Conservation (phyloP, 805 yeast species). For the Kockiozyma suomiensis region DNA sequence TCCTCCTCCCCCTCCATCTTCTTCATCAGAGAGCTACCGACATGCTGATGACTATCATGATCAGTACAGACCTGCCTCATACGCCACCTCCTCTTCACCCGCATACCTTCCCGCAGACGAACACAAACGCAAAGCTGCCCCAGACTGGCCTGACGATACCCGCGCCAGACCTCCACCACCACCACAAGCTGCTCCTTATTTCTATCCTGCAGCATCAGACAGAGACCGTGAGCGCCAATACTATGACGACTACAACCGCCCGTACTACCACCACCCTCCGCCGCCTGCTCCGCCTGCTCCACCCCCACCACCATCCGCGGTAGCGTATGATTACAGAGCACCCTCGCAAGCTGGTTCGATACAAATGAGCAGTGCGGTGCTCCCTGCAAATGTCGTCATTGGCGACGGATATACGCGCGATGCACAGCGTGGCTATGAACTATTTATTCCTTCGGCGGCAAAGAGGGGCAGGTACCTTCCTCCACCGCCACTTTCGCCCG, state of each 20-base stretch:
- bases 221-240: neutral
- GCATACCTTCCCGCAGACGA: constrained; percentile 10
- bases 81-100: neutral
- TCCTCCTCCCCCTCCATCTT: neutral
- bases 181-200: neutral
- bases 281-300: constrained; percentile 1
- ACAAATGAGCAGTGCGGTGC: constrained; percentile 8
- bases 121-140: constrained; percentile 15
- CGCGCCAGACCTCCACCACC: constrained; percentile 5
- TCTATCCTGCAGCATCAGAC: neutral
- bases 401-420: constrained; percentile 31
- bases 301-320: constrained; percentile 1
- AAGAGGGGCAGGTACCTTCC: constrained; percentile 19
- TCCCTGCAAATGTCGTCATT: constrained; percentile 10
- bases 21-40: neutral
- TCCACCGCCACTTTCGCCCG: neutral
- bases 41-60: constrained; percentile 6
- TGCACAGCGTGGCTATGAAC: constrained; percentile 27
- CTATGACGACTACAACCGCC: constrained; percentile 11
- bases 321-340: neutral
- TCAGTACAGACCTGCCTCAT: constrained; percentile 3
- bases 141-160: constrained; percentile 6
- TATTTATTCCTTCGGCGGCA: constrained; percentile 30
- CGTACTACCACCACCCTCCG: neutral
- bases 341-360: neutral